Evolutionary conservation across 345 rosid genomes (phyloP), one percentile per base, ranked within the genome.

Genomic region (Rhodomyrtus tomentosa): DNA sequence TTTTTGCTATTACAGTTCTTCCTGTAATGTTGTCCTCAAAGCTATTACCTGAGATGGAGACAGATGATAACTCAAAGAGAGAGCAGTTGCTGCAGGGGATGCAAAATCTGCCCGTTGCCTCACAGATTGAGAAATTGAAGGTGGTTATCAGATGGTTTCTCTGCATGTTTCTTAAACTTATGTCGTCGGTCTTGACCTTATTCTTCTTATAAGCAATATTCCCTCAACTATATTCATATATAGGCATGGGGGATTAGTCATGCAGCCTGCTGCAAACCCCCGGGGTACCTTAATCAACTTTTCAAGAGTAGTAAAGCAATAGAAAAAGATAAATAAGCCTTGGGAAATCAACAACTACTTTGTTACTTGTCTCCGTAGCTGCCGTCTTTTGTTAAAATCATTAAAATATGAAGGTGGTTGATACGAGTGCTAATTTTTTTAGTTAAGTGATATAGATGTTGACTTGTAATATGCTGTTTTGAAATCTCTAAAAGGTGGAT

Each of bases 11-110:
- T 87, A 84, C 90, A 97, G 98, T 95, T 90, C 90, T 96, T 55
- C 99, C 99, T 0, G 98, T 98, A 87, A 98, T 96, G 99, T 88
- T 98, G 83, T 95, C 99, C 40, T 91, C 99, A 7, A 98, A 98
- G 89, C 87, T 94, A 88, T 89, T 98, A 49, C 98, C 98, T 7
- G 98, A 96, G 92, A 98, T 96, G 96, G 99, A 98, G 92, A 76
- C 87, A 76, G 96, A 96, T 81, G 96, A 98, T 82, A 98, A 91
- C 82, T 87, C 90, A 42, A 95, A 94, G 91, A 94, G 92, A 86
- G 99, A 96, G 86, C 99, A 96, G 86, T 91, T 94, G 90, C 98
- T 98, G 84, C 97, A 91, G 81, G 98, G 96, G 49, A 89, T 96
- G 92, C 99, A 94, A 83, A 93, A 84, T 87, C 88, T 96, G 87